Conservation (phyloP, 345 rosid species). For the Eucalyptus sideroxylon region DNA sequence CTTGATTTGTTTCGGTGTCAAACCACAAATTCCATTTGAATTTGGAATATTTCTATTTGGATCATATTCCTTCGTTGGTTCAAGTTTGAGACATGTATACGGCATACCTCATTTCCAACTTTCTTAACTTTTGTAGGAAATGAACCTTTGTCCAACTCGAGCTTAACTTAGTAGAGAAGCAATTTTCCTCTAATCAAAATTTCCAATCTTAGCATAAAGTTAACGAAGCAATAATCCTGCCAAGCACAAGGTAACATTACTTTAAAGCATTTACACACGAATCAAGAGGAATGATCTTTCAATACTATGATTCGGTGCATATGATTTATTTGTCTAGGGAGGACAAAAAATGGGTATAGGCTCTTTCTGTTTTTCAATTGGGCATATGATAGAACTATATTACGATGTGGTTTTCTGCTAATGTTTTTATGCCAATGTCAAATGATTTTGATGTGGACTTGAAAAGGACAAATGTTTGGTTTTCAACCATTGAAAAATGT, state of each 20-base stretch:
- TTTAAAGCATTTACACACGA: neutral
- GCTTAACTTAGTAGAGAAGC: neutral
- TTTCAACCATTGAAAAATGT: neutral
- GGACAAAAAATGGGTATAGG: neutral
- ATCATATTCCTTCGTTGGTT: neutral
- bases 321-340: neutral
- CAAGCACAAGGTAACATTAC: neutral
- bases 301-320: neutral
- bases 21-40: neutral
- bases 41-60: neutral
- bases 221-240: neutral
- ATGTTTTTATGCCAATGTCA: neutral
- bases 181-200: neutral
- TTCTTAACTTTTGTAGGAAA: neutral
- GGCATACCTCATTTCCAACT: neutral
- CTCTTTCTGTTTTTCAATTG: neutral
- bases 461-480: neutral
- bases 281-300: neutral
- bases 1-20: neutral
- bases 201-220: neutral
- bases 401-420: neutral
- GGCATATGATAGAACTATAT: neutral
- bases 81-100: neutral
- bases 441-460: neutral
- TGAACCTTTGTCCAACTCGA: neutral